These are phyloP conservation scores for Cutaneotrichosporon curvatum DNA, from an alignment of 1,284 basidiomycete genomes.

Conservation along the genomic window DNA sequence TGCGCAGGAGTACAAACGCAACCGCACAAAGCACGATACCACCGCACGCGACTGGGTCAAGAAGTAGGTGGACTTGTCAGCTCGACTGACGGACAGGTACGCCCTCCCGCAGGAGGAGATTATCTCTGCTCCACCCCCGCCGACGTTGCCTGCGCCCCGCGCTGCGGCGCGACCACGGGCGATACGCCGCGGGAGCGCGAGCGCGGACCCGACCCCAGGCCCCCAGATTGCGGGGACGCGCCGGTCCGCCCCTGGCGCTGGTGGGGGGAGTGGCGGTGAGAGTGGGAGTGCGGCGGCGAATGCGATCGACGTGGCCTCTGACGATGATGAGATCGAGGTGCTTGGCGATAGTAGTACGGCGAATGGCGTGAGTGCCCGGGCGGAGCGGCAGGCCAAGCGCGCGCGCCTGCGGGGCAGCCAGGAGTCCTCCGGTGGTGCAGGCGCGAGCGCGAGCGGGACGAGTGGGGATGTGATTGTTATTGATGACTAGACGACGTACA, in stretches of 20 bases:
- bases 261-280: too few species aligned
- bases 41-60: slow-evolving; percentile 91
- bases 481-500: slow-evolving; percentile 23
- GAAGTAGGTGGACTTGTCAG: slow-evolving; percentile 57
- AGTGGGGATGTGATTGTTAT: slow-evolving; percentile 36
- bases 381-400: slow-evolving; percentile 9
- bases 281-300: slow-evolving; percentile 10
- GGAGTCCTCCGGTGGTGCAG: too few species aligned
- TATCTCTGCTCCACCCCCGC: not conserved
- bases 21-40: slow-evolving; percentile 80
- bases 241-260: not conserved
- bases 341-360: slow-evolving; percentile 3
- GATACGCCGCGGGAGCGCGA: slow-evolving; percentile 4
- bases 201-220: slow-evolving; percentile 5
- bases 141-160: slow-evolving; percentile 2
- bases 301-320: slow-evolving; percentile 10
- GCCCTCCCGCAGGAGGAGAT: slow-evolving; percentile 23
- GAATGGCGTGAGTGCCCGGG: not conserved
- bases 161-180: slow-evolving; percentile 6
- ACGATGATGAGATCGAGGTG: slow-evolving; percentile 10
- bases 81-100: slow-evolving; percentile 21
- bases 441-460: not conserved
- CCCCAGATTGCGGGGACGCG: slow-evolving; percentile 6
- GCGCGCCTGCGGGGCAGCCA: slow-evolving; percentile 1
- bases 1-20: slow-evolving; percentile 80